Evolutionary conservation across 2,329 filamentous ascomycete species (phyloP), one percentile per base, ranked within the genome.

Genomic region (Talaromyces sp.): DNA sequence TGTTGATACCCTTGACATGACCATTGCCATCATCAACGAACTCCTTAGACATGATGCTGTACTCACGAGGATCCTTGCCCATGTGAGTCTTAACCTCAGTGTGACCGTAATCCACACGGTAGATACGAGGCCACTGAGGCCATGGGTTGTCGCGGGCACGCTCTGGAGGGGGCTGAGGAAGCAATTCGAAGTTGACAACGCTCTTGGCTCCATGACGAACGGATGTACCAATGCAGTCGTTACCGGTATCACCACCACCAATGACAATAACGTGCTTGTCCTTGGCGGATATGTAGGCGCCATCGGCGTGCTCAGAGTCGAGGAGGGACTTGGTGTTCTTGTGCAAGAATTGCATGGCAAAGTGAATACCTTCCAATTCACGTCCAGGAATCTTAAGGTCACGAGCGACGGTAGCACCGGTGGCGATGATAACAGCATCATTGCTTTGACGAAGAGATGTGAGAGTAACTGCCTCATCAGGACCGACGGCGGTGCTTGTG

Each of bases 61-160:
- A 98, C 82, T 97, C 94, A 72, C 94, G 92, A 66, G 94, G 94
- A 74, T 97, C 94, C 77, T 93, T 93, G 80, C 94, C 94, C 83
- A 93, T 94, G 83, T 97, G 93, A 71, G 94, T 93, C 79, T 94
- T 93, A 73, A 97, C 94, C 80, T 98, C 94, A 16, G 90, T 90
- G 84, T 98, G 94, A 64, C 94, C 94, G 75, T 98, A 98, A 81
- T 98, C 94, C n/a, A 97, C 91, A 72, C 94, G 93, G 86, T 97
- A 97, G 77, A 97, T 93, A 73, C 93, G 91, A 65, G 94, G 94
- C 93, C 94, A 98, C 81, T 97, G 94, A 10, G 94, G 94, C 94
- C 94, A 98, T 68, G 94, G 94, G 84, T 98, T 98, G 80, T 97
- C 94, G 68, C 88, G 87, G 69, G 91, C 93, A 81, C 94, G 92